Base-by-base conservation (phyloP, 208 protist species). In the Phytomonas serpens region DNA sequence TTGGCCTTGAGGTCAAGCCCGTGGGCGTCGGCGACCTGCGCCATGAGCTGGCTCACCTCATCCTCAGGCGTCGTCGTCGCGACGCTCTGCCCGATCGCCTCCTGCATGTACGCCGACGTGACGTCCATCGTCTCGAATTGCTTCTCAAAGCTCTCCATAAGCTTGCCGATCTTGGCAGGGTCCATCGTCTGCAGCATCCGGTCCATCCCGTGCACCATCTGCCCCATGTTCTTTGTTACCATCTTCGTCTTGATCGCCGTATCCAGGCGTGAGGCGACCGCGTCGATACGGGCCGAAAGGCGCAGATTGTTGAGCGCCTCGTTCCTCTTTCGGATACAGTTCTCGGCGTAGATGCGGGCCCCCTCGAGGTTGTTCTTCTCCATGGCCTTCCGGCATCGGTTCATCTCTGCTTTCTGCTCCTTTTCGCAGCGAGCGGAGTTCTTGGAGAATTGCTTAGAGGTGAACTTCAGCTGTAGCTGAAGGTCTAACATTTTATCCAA, bases 121-220 rank as follows among this genome's bases (percentile, higher is more conserved):
- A 99, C 95, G 80, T 99, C 98, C 65, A 99, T 89, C 62, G 95
- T 93, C 74, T 99, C 97, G 81, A 99, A 99, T 73, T 99, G 98
- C 77, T 94, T 83, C 79, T 99, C 98, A 73, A 99, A 99, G 74
- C 90, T 93, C 70, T 99, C 97, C 98, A 99, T 99, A 7, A 98
- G 77, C 51, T 75, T 75, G 77, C 83, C 89, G 69, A 95, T 97
- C 69, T 84, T 84, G 61, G 86, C 91, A 10, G 97, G 78, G 71
- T 99, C 88, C 97, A 99, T 99, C 13, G 77, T 73, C 69, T 91
- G 67, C 62, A 98, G 82, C 10, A 97, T 95, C 74, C 93, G 96
- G 64, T 99, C 97, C 90, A 99, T 97, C 10, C 86, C 86, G 65
- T 93, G 96, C 11, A 98, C 96, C 72, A 99, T 96, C 51, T 87